Percentiles rank a stretch among this genome's conserved stretches.
These are phyloP conservation scores for Pyropia haitanensis DNA, from an alignment of 23 red algal genomes.

Conservation along the genomic window DNA sequence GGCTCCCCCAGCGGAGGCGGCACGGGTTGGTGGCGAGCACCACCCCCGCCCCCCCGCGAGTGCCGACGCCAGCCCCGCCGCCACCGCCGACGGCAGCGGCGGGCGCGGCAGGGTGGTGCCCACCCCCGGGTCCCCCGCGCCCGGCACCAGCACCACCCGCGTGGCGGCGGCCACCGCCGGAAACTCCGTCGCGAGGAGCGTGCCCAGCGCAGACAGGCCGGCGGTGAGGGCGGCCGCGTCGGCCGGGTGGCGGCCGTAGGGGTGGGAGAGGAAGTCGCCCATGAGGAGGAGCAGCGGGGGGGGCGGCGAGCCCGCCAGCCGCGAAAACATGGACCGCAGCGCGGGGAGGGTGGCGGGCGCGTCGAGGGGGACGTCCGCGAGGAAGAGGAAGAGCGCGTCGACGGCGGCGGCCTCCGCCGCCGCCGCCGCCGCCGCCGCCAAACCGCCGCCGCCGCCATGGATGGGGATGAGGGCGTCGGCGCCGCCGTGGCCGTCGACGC, in stretches of 20 bases:
- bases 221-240: slow-evolving; percentile 41
- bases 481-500: slow-evolving; percentile 4
- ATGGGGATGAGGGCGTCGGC: neutral
- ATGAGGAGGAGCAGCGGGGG: slow-evolving; percentile 57
- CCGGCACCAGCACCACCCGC: slow-evolving; percentile 65
- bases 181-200: slow-evolving; percentile 34
- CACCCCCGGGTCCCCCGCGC: slow-evolving; percentile 52
- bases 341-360: slow-evolving; percentile 26
- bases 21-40: slow-evolving; percentile 50
- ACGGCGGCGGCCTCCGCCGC: slow-evolving; percentile 26
- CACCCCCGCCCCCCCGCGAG: slow-evolving; percentile 11
- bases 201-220: slow-evolving; percentile 49
- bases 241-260: slow-evolving; percentile 27
- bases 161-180: slow-evolving; percentile 18
- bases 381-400: slow-evolving; percentile 39
- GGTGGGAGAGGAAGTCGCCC: slow-evolving; percentile 74
- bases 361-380: slow-evolving; percentile 64
- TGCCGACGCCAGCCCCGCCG: slow-evolving; percentile 30
- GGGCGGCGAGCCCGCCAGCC: slow-evolving; percentile 19
- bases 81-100: slow-evolving; percentile 33
- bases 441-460: slow-evolving; percentile 27
- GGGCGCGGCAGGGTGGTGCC: slow-evolving; percentile 43
- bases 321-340: slow-evolving; percentile 38
- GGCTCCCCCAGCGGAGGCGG: slow-evolving; percentile 42
- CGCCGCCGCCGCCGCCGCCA: slow-evolving; percentile 6